Conservation (phyloP, 495 filamentous ascomycete genomes). For the Niebla homalea region DNA sequence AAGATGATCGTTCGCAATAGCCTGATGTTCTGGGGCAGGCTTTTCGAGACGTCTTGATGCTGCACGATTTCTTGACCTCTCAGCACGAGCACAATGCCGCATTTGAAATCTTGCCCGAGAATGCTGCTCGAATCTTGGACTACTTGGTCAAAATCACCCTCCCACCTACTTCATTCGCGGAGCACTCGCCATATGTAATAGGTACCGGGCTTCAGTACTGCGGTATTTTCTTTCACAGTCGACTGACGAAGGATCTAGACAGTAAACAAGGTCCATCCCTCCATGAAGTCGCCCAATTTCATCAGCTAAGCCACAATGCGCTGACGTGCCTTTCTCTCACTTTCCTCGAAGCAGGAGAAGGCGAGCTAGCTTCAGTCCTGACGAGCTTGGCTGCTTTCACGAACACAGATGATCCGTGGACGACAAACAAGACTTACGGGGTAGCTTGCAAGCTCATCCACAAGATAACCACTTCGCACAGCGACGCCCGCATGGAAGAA, state of each 20-base stretch:
- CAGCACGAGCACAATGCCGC: too few relatives aligned
- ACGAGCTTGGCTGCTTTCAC: slow-evolving; percentile 32
- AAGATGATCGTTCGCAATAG: too few relatives aligned
- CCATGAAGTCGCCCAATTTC: slow-evolving; percentile 3
- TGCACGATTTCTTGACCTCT: too few relatives aligned
- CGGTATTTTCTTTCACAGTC: background rate
- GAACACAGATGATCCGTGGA: slow-evolving; percentile 41
- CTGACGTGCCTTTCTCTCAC: slow-evolving; percentile 1
- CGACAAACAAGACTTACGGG: slow-evolving; percentile 21
- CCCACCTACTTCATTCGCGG: slow-evolving; percentile 10
- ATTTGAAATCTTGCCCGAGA: background rate
- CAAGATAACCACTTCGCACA: slow-evolving; percentile 19
- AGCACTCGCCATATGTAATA: slow-evolving; percentile 10
- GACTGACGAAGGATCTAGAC: slow-evolving; percentile 3
- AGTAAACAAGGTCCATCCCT: background rate
- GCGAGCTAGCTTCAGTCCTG: slow-evolving; percentile 16
- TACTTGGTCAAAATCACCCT: slow-evolving; percentile 8
- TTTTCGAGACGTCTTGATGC: too few relatives aligned
- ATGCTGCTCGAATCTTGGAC: background rate
- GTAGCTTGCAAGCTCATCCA: slow-evolving; percentile 31
- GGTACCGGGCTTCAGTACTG: background rate
- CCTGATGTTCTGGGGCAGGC: too few relatives aligned
- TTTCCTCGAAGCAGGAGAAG: background rate
- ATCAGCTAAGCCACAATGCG: background rate
- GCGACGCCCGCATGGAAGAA: slow-evolving; percentile 11